phyloP scores from a whole-genome alignment of 257 asterid species.

The Lithospermum erythrorhizon region DNA sequence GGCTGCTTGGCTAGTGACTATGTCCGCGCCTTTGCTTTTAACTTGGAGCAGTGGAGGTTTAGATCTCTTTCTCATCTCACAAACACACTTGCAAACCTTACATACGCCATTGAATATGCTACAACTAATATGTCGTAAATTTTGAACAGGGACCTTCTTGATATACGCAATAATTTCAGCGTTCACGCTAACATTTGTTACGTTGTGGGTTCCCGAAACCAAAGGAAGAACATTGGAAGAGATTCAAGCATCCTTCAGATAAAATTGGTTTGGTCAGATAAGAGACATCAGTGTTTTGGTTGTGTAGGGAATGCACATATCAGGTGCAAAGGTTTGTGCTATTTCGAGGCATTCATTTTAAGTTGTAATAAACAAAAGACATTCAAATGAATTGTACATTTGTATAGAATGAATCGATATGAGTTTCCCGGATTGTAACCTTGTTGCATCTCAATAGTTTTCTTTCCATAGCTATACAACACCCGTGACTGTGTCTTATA shows the following conservation, averaged over 20 bases:
- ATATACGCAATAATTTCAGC: constrained; percentile 47
- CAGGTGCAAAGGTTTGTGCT: too few relatives aligned
- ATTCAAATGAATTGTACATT: too few relatives aligned
- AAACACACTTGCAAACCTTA: not conserved
- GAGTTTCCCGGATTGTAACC: too few relatives aligned
- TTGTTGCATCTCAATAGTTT: too few relatives aligned
- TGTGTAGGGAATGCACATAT: too few relatives aligned
- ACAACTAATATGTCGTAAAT: not conserved
- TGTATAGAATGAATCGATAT: too few relatives aligned
- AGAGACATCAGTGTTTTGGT: too few relatives aligned
- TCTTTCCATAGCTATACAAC: too few relatives aligned
- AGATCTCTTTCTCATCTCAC: constrained; percentile 10
- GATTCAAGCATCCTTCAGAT: constrained; percentile 53
- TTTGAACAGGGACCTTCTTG: constrained; percentile 58
- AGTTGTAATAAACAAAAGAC: too few relatives aligned
- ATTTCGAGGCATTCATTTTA: too few relatives aligned
- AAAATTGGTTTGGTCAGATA: constrained; percentile 11
- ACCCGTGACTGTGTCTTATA: too few relatives aligned
- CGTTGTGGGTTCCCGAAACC: constrained; percentile 79
- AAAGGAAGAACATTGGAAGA: constrained; percentile 87
- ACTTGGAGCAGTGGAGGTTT: constrained; percentile 87
- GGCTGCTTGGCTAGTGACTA: constrained; percentile 57
- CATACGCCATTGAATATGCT: not conserved
- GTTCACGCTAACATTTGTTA: constrained; percentile 44
- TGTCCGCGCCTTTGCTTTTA: constrained; percentile 74